Evolutionary conservation across 306 rosid genomes (phyloP).

Genomic region (Prunus mume): DNA sequence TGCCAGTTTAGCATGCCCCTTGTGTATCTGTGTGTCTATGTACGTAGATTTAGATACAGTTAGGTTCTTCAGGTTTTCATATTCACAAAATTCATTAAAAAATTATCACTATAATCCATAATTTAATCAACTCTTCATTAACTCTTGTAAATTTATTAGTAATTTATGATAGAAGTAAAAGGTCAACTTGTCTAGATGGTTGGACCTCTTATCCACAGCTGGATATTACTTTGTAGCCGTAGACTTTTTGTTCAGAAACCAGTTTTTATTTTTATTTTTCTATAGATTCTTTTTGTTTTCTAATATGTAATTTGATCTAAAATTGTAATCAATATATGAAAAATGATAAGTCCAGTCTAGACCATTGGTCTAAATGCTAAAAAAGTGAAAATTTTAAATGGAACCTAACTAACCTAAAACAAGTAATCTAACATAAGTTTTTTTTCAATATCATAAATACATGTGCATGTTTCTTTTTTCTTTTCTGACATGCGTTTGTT

Average conservation of each 20-base stretch:
- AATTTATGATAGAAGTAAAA: too few relatives aligned
- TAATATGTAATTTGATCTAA: background rate
- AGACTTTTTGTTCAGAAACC: too few relatives aligned
- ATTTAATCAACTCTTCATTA: too few relatives aligned
- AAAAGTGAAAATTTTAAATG: background rate
- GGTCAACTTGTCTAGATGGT: background rate
- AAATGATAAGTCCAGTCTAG: background rate
- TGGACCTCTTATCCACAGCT: background rate
- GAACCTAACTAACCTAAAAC: background rate
- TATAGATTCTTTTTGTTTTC: too few relatives aligned
- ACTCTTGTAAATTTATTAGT: too few relatives aligned
- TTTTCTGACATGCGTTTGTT: constrained; percentile 33
- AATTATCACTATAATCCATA: background rate
- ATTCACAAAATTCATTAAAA: background rate
- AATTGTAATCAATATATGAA: background rate
- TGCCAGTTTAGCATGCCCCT: background rate
- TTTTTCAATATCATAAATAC: background rate
- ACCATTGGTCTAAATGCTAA: too few relatives aligned
- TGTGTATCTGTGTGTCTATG: background rate
- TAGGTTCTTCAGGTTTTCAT: too few relatives aligned
- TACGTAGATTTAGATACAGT: background rate
- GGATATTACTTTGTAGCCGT: background rate
- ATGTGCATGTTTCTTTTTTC: background rate
- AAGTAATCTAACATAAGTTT: background rate
- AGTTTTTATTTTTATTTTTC: too few relatives aligned